A percentile compares a stretch with the other conserved stretches of the same genome.
These are phyloP conservation scores for Chaetoceros tenuissimus DNA, from an alignment of 108 stramenopile genomes.

Conservation along the genomic window DNA sequence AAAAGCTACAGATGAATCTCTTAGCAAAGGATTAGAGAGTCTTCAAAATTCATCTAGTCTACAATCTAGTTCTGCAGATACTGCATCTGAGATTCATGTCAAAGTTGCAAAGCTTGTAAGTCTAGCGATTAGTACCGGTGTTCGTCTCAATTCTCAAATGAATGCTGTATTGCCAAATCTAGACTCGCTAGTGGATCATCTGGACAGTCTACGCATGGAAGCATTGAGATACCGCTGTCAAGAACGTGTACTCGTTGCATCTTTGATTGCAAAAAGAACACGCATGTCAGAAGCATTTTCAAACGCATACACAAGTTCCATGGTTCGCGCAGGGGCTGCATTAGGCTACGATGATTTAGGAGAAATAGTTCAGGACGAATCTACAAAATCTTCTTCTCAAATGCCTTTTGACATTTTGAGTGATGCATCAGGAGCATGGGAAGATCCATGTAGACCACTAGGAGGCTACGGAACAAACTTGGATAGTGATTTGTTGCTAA, in stretches of 20 bases:
- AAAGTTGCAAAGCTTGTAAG: slow-evolving; percentile 43
- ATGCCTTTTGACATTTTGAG: slow-evolving; percentile 74
- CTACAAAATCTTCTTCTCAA: slow-evolving; percentile 57
- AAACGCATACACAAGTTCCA: slow-evolving; percentile 69
- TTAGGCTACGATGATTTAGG: slow-evolving; percentile 73
- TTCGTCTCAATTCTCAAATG: slow-evolving; percentile 9
- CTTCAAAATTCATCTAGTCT: not conserved
- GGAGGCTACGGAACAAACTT: slow-evolving; percentile 41
- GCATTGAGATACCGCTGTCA: slow-evolving; percentile 62
- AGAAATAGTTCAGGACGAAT: slow-evolving; percentile 70
- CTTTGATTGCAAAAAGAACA: slow-evolving; percentile 45
- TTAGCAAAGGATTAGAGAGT: not conserved
- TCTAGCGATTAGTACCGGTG: slow-evolving; percentile 34
- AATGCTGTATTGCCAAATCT: slow-evolving; percentile 43
- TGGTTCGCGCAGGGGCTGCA: slow-evolving; percentile 77
- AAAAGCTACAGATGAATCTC: not conserved
- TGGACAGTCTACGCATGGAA: slow-evolving; percentile 52
- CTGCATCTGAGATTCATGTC: not conserved
- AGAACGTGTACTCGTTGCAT: slow-evolving; percentile 63
- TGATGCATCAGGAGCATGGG: slow-evolving; percentile 69
- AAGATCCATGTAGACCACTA: slow-evolving; percentile 70
- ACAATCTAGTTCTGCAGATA: slow-evolving; percentile 2
- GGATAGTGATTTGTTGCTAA: slow-evolving; percentile 54
- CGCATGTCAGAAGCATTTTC: slow-evolving; percentile 78
- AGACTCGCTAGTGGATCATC: slow-evolving; percentile 35